Evolutionary conservation across 139 green algal species (phyloP).

Genomic region (Chlorella sp.): DNA sequence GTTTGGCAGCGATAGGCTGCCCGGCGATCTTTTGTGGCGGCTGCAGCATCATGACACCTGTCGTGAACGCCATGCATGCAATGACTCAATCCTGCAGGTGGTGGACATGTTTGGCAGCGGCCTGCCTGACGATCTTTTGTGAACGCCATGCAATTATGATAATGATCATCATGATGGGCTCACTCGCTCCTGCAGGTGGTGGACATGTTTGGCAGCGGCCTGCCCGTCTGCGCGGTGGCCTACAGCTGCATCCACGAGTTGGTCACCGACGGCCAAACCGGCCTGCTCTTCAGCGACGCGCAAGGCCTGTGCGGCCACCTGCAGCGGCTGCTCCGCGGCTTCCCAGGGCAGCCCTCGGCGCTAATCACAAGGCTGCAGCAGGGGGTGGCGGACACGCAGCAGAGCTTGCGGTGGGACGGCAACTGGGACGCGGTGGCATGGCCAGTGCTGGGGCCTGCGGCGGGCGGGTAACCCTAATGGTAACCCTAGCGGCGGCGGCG

Average conservation of each 20-base stretch:
- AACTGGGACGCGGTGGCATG: slow-evolving; percentile 30
- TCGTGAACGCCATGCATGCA: no score
- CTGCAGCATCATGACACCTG: no score
- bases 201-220: slow-evolving; percentile 93
- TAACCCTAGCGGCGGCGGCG: no score
- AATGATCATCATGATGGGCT: no score
- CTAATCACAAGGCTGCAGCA: slow-evolving; percentile 24
- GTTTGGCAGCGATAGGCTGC: no score
- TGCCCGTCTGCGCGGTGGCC: slow-evolving; percentile 78
- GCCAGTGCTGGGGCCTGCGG: slow-evolving; percentile 6
- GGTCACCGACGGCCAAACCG: slow-evolving; percentile 63
- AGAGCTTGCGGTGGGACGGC: slow-evolving; percentile 30
- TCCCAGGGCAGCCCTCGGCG: slow-evolving; percentile 9
- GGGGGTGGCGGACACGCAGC: slow-evolving; percentile 17
- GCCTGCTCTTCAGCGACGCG: slow-evolving; percentile 67
- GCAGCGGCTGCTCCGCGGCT: slow-evolving; percentile 42
- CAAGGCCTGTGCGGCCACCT: slow-evolving; percentile 61
- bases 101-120: no score
- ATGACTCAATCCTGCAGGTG: no score
- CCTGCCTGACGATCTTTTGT: no score
- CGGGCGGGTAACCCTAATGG: no score
- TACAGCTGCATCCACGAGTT: slow-evolving; percentile 86
- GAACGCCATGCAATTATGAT: no score
- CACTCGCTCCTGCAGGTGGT: slow-evolving; percentile 73
- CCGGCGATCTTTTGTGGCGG: no score